Evolutionary conservation across 331 rosid species (phyloP).

Genomic region (Spiraea crenata): DNA sequence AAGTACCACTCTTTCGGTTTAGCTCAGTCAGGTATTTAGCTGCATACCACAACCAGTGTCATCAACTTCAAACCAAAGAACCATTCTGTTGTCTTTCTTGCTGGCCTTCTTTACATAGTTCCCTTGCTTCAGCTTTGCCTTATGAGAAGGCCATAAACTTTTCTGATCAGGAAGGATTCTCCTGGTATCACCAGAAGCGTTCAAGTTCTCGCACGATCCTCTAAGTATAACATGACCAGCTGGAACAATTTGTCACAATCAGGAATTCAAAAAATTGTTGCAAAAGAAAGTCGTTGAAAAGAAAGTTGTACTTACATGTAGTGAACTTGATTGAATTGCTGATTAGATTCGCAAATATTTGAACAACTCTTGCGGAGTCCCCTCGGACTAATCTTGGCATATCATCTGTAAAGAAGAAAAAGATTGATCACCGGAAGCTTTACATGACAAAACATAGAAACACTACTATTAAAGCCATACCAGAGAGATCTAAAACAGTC

Average conservation of each 20-base stretch:
- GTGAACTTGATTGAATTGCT: slow-evolving; percentile 97
- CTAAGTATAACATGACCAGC: slow-evolving; percentile 95
- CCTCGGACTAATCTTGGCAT: slow-evolving; percentile 89
- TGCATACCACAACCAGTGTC: slow-evolving; percentile 94
- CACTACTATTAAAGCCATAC: slow-evolving; percentile 36
- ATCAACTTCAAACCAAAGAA: slow-evolving; percentile 94
- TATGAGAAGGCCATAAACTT: slow-evolving; percentile 49
- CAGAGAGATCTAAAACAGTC: slow-evolving; percentile 88
- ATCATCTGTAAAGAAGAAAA: slow-evolving; percentile 53
- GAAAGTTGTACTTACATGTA: slow-evolving; percentile 56
- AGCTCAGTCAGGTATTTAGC: slow-evolving; percentile 12
- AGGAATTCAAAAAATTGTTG: neutral
- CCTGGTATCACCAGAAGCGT: slow-evolving; percentile 30
- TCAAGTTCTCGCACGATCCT: slow-evolving; percentile 76
- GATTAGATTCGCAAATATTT: slow-evolving; percentile 88
- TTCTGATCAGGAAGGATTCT: slow-evolving; percentile 52
- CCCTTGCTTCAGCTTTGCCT: slow-evolving; percentile 60
- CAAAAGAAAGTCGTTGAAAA: neutral
- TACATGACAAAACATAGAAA: slow-evolving; percentile 1
- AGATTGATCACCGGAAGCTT: slow-evolving; percentile 15
- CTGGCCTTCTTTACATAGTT: slow-evolving; percentile 45
- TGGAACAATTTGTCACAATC: slow-evolving; percentile 41
- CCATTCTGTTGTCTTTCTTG: slow-evolving; percentile 60
- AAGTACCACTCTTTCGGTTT: neutral
- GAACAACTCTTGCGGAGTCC: slow-evolving; percentile 99